phyloP scores from a whole-genome alignment of 2,329 filamentous ascomycete species.

The Pyricularia grisea region DNA sequence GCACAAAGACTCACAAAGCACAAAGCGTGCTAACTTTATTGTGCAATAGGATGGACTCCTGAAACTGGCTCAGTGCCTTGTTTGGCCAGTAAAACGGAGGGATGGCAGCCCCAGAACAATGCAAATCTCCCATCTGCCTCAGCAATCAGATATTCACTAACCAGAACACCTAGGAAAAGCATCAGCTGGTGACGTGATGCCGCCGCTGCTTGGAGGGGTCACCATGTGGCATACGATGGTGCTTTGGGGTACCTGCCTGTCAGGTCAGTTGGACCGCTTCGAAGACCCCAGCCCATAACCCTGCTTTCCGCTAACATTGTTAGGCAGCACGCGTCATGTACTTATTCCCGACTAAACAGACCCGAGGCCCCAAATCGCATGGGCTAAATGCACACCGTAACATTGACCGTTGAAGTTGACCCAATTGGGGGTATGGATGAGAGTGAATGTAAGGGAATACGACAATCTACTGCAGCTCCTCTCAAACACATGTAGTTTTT shows the following conservation, averaged over 20 bases:
- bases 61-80: neutral
- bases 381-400: neutral
- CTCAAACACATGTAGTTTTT: too few species aligned
- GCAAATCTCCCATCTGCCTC: neutral
- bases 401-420: neutral
- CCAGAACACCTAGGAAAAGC: neutral
- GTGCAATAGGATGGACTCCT: neutral
- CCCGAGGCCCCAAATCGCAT: neutral
- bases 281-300: neutral
- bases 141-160: too few species aligned
- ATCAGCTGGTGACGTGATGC: neutral
- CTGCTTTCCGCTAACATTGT: neutral
- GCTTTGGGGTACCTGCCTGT: neutral
- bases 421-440: neutral
- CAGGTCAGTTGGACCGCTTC: neutral
- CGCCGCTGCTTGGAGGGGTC: neutral
- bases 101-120: neutral
- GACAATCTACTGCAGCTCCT: too few species aligned
- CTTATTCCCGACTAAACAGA: neutral
- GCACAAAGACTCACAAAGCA: neutral
- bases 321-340: neutral
- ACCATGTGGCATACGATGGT: neutral
- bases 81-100: neutral
- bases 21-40: too few species aligned
- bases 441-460: neutral